Percentiles rank a stretch among this genome's conserved stretches.
These are phyloP conservation scores for Kernera saxatilis DNA, from an alignment of 345 rosid species.

Conservation along the genomic window DNA sequence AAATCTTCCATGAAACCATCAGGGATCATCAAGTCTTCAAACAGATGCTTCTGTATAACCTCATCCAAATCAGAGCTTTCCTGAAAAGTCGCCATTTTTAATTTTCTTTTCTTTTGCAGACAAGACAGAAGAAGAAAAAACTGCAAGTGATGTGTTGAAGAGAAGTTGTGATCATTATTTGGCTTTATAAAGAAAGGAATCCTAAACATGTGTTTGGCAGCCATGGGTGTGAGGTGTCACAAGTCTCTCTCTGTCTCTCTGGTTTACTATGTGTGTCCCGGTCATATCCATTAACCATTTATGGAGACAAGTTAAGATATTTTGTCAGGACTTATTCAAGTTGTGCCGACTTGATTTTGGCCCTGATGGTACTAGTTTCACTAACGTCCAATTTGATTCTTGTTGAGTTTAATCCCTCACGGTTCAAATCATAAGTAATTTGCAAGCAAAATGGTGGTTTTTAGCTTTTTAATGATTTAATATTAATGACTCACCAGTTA, in stretches of 20 bases:
- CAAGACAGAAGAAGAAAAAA: not conserved
- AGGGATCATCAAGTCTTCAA: constrained; percentile 47
- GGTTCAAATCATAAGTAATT: not conserved
- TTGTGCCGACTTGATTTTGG: constrained; percentile 27
- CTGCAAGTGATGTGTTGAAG: constrained; percentile 16
- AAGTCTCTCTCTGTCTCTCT: constrained; percentile 3
- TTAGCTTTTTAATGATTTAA: not conserved
- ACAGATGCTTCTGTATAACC: constrained; percentile 45
- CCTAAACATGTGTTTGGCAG: constrained; percentile 16
- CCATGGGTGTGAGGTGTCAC: constrained; percentile 20
- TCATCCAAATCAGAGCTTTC: constrained; percentile 37
- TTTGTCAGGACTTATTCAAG: constrained; percentile 29
- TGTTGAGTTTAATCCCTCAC: not conserved
- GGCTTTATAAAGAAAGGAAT: constrained; percentile 20
- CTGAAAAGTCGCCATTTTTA: constrained; percentile 31
- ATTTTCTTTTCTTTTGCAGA: not conserved
- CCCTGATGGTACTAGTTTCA: constrained; percentile 3
- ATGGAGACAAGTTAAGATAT: constrained; percentile 21
- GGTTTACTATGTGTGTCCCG: not conserved
- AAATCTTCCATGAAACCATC: constrained; percentile 37
- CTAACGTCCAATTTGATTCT: not conserved
- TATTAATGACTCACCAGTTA: not conserved
- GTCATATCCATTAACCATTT: constrained; percentile 32
- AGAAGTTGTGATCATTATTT: not conserved
- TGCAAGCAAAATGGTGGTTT: not conserved